phyloP scores from a whole-genome alignment of 441 rosid species.

The Isatis lusitanica region DNA sequence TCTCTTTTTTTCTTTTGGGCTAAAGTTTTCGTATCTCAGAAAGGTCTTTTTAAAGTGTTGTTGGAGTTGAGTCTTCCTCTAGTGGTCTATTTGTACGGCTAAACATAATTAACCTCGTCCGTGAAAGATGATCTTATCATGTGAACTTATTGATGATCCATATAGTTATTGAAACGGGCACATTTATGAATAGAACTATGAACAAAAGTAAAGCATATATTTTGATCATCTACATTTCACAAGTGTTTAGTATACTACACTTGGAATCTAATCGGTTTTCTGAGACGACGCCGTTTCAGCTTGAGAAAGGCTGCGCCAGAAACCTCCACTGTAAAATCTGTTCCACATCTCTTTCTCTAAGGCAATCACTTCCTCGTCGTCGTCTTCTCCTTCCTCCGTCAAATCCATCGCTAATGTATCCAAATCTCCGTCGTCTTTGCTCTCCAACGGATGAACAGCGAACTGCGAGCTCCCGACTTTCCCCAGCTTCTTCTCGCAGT shows the following conservation, averaged over 20 bases:
- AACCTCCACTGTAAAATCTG: conserved; percentile 57
- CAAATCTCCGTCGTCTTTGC: background rate
- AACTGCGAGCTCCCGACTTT: conserved; percentile 29
- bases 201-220: background rate
- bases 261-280: background rate
- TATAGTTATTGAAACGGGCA: background rate
- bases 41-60: background rate
- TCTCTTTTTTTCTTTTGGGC: too few species aligned
- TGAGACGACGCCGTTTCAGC: conserved; percentile 38
- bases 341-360: conserved; percentile 80
- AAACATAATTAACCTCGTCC: conserved; percentile 12
- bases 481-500: conserved; percentile 13
- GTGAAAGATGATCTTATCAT: background rate
- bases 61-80: background rate
- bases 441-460: conserved; percentile 30
- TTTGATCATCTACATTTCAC: conserved; percentile 3
- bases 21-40: background rate
- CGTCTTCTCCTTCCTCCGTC: conserved; percentile 29
- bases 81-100: conserved; percentile 23
- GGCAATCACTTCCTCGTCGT: conserved; percentile 45
- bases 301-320: conserved; percentile 74
- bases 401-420: conserved; percentile 32
- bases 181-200: background rate
- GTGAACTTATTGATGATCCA: background rate
- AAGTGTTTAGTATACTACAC: background rate